Conservation (phyloP, 2,329 filamentous ascomycete species). For the Epichloe hybrida region DNA sequence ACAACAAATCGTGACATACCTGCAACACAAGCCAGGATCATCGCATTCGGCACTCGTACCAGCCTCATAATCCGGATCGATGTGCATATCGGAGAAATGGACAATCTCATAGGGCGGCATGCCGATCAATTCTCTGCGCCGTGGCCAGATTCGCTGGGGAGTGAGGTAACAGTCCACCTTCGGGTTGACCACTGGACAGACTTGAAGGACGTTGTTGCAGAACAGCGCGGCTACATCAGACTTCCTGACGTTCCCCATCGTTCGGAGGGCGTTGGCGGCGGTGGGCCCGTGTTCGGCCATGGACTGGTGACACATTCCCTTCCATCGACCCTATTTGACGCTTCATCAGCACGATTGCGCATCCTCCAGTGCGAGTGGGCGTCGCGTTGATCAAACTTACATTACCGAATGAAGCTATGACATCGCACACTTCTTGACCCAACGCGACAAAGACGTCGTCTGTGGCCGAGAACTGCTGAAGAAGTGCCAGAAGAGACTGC, state of each 20-base stretch:
- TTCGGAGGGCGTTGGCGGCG: not conserved
- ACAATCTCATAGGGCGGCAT: not conserved
- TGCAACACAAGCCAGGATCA: not conserved
- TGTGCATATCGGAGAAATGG: slow-evolving; percentile 1
- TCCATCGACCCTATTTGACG: not conserved
- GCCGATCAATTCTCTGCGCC: no score
- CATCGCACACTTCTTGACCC: not conserved
- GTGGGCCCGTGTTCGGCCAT: not conserved
- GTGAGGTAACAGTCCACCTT: not conserved
- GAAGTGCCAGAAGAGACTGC: not conserved
- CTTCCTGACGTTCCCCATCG: not conserved
- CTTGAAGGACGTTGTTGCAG: not conserved
- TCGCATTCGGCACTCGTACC: slow-evolving; percentile 10
- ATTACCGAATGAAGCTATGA: not conserved
- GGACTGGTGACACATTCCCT: not conserved
- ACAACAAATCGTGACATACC: slow-evolving; percentile 4
- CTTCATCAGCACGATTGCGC: no score
- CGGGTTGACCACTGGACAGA: not conserved
- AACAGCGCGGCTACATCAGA: not conserved
- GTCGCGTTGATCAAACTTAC: not conserved
- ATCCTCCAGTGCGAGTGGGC: no score
- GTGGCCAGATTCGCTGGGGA: no score
- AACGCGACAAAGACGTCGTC: not conserved
- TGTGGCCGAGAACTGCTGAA: not conserved
- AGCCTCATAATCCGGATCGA: not conserved